Evolutionary conservation across 140 eudicot species (phyloP), one percentile per base, ranked within the genome.

Genomic region (Senecio squalidus): DNA sequence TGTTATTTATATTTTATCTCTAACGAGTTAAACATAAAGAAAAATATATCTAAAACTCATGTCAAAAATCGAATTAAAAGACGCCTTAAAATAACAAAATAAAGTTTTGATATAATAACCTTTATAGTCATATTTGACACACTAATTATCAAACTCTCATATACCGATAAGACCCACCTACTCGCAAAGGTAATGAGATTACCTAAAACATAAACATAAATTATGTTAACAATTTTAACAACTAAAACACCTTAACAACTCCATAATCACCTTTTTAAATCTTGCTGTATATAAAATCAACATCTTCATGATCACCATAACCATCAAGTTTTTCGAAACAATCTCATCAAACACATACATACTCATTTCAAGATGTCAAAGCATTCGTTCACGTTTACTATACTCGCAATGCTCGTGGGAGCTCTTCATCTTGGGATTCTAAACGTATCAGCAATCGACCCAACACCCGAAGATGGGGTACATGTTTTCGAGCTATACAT

Each of bases 401-500:
- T 80, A 46, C 14, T 74, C 40, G 53, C 73, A 3, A 36, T 70
- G 0, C 54, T 84, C 17, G 5, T 64, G 22, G 57, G 67, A 45
- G 39, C 74, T 25, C 1, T 83, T 18, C 59, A 72, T 51, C 57
- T 54, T 26, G 67, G 50, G 21, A 33, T 40, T 40, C n/a, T 45
- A 2, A 16, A 58, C 0, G 67, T 71, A 7, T 26, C 54, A 10
- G 88, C 85, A 14, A 47, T 55, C 23, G 75, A 78, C 52, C 85
- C 84, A 0, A 54, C 59, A 18, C 53, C 84, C 24, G 74, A 58
- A 4, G 74, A 55, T 4, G 80, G 67, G 30, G 79, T 44, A 13
- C 84, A 84, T 0, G 53, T 92, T 2, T 73, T 92, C 24, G 98
- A 92, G 76, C 67, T 92, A 9, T 92, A 78, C 74, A 87, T 92